Evolutionary conservation across 768 basidiomycete genomes (phyloP).

Genomic region (Leccinellum luteum): DNA sequence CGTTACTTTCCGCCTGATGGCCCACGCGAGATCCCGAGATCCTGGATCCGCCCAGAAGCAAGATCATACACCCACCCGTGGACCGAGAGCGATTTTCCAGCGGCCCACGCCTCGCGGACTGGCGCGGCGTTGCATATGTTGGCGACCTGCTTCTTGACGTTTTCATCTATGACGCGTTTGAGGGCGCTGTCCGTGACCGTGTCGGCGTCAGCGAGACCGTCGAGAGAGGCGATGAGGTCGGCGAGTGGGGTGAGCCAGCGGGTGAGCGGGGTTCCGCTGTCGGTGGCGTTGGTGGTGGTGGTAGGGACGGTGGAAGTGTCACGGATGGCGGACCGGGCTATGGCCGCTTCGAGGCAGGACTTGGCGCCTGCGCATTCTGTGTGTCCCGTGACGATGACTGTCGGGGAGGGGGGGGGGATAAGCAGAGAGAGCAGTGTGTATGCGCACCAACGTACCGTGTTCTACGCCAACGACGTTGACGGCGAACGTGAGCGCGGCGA

Average conservation of each 20-base stretch:
- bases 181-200: slow-evolving; percentile 33
- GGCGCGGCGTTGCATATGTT: slow-evolving; percentile 47
- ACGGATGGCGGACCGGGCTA: slow-evolving; percentile 1
- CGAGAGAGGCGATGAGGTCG: slow-evolving; percentile 41
- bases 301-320: slow-evolving; percentile 25
- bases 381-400: slow-evolving; percentile 84
- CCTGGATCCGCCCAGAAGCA: slow-evolving; percentile 54
- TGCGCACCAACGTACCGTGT: slow-evolving; percentile 55
- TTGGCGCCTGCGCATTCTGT: slow-evolving; percentile 76
- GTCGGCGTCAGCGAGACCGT: slow-evolving; percentile 36
- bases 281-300: background rate
- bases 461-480: slow-evolving; percentile 66
- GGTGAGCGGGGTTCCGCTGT: slow-evolving; percentile 44
- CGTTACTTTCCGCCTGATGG: background rate
- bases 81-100: slow-evolving; percentile 45
- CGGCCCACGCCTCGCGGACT: slow-evolving; percentile 44
- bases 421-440: background rate
- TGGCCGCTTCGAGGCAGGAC: slow-evolving; percentile 48
- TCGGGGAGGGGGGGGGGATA: too few species aligned
- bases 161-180: slow-evolving; percentile 52
- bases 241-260: slow-evolving; percentile 75
- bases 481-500: slow-evolving; percentile 74
- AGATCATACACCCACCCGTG: slow-evolving; percentile 79
- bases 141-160: slow-evolving; percentile 55
- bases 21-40: slow-evolving; percentile 47